phyloP scores from a whole-genome alignment of 805 yeast species.

The Schwanniomyces polymorphus region DNA sequence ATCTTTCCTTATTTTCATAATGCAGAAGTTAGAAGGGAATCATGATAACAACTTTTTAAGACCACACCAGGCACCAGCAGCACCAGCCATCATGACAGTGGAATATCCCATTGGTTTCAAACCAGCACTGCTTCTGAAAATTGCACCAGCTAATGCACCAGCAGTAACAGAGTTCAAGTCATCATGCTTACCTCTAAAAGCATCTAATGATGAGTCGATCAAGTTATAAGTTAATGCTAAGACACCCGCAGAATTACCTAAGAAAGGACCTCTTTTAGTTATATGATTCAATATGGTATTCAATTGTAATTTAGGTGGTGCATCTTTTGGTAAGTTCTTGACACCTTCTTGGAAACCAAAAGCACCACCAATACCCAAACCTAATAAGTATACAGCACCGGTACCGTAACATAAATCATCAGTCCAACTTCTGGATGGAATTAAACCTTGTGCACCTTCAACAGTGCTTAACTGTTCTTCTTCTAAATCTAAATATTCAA shows the following conservation, averaged over 20 bases:
- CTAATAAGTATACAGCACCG: conserved; percentile 86
- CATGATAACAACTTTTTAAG: conserved; percentile 47
- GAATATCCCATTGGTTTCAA: conserved; percentile 85
- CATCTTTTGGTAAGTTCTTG: conserved; percentile 67
- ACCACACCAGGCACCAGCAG: conserved; percentile 92
- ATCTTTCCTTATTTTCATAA: conserved; percentile 2
- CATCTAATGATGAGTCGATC: conserved; percentile 76
- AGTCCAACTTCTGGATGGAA: conserved; percentile 97
- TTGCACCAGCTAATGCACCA: conserved; percentile 90
- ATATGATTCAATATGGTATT: conserved; percentile 90
- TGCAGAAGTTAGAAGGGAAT: conserved; percentile 6
- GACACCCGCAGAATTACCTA: conserved; percentile 95
- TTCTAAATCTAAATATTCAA: conserved; percentile 88
- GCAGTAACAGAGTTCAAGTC: conserved; percentile 79
- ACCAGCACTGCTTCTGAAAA: conserved; percentile 86
- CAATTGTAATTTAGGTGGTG: conserved; percentile 78
- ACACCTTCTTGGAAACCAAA: conserved; percentile 89
- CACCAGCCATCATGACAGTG: conserved; percentile 81
- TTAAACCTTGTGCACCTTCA: conserved; percentile 86
- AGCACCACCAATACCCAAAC: conserved; percentile 86
- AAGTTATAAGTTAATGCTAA: conserved; percentile 87
- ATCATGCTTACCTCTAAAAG: conserved; percentile 86
- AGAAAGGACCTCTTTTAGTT: conserved; percentile 92
- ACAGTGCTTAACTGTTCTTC: conserved; percentile 69
- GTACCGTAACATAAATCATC: conserved; percentile 98